Conservation (phyloP, 1,139 yeast genomes). For the Insectozyma bohioensis region DNA sequence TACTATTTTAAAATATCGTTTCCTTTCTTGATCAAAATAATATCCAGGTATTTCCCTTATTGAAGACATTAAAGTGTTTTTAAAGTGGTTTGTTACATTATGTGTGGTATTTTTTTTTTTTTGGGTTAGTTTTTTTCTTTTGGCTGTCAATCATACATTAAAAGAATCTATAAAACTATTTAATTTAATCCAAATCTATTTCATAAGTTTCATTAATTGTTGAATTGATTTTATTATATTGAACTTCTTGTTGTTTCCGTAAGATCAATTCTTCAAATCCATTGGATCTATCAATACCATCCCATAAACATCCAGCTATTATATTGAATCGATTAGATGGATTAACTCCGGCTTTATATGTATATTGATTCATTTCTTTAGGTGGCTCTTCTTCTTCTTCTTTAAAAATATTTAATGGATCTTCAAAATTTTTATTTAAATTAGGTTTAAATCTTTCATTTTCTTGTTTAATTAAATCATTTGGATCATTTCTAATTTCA, state of each 20-base stretch:
- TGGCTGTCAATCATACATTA: not conserved
- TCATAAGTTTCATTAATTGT: conserved; percentile 27
- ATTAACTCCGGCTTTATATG: conserved; percentile 50
- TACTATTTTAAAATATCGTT: conserved; percentile 45
- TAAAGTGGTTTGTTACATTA: not conserved
- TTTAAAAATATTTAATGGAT: conserved; percentile 60
- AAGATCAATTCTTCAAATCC: conserved; percentile 80
- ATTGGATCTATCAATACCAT: conserved; percentile 86
- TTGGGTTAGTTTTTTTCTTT: not conserved
- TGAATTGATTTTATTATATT: conserved; percentile 19
- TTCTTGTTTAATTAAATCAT: conserved; percentile 28
- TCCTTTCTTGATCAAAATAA: conserved; percentile 42
- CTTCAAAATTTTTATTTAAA: conserved; percentile 47
- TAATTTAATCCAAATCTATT: conserved; percentile 21
- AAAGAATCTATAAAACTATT: not conserved
- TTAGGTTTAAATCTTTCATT: conserved; percentile 26
- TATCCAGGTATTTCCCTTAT: conserved; percentile 43
- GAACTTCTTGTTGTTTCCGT: conserved; percentile 49
- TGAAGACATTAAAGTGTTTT: conserved; percentile 8
- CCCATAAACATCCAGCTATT: conserved; percentile 85
- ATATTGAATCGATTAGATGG: conserved; percentile 76
- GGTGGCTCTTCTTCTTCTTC: conserved; percentile 40
- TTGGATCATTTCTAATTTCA: conserved; percentile 12
- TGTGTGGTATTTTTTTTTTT: conserved; percentile 1
- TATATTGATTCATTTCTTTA: conserved; percentile 21